Base-by-base conservation (phyloP, 768 basidiomycete genomes). In the Podaxis sp. region DNA sequence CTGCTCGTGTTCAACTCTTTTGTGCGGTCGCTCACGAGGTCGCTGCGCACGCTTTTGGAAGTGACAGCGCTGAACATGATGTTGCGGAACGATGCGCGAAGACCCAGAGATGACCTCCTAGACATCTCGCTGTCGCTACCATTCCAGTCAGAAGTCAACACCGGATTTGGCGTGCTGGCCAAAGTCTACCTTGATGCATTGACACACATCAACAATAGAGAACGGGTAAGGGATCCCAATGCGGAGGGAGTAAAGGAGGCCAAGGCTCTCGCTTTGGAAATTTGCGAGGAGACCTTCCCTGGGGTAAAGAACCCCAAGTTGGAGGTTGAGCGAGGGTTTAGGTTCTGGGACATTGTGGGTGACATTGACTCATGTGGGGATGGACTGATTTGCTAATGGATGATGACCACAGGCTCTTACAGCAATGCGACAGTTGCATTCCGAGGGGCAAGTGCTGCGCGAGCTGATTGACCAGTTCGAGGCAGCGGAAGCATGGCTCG, bases 1-100 rank as follows among this genome's bases (percentile, higher is more conserved):
- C 79, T 99, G 63, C 82, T 99, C 55, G 95, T 97, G 64, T 99
- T 98, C 85, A 99, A 99, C 80, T 94, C 95, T 53, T 98, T 98
- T 73, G 88, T 97, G 70, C 89, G 93, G 56, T 91, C 93, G 55
- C 80, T 98, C 64, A 91, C 94, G 61, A 90, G 95, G 63, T 91
- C 95, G 29, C 81, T 98, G 63, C 87, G 97, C 65, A 91, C 91
- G 62, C 80, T 98, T 67, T 76, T 97, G 65, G 97, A 99, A 76
- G 90, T 95, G 62, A 88, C 93, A 46, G 88, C 93, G 63, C 77
- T 97, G 70, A 97, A 97, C 77, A 92, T 98, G 89, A 80, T 99
- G 37, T 80, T 99, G 25, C 90, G 93, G 27, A 86, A 85, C 33
- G 96, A 98, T 70, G 95, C 94, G 37, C 86, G 89, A 36, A 83